Evolutionary conservation across 164 flowering plant species (phyloP), one percentile per base, ranked within the genome.

Genomic region (Stephania cephalantha): DNA sequence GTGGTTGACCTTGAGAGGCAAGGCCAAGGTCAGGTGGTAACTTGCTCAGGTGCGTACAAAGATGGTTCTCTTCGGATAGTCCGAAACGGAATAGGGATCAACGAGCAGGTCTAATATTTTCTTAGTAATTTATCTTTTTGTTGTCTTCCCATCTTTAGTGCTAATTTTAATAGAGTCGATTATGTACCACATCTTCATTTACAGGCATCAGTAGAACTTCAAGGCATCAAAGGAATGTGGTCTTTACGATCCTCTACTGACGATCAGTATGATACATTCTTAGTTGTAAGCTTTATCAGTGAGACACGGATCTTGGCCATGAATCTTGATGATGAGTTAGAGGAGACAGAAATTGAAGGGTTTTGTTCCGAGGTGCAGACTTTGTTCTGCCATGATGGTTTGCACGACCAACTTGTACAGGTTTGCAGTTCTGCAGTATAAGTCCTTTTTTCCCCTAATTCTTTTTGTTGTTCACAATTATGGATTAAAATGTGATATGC

Each of bases 201-300:
- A 71, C 80, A 96, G 99, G 99, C 99, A 77, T 96, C 99, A 5
- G 99, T 94, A 45, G 98, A 96, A 80, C 96, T 96, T 81, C 98
- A 94, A 85, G 99, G 98, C 66, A 96, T 96, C 75, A 96, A 94
- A 89, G 98, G 99, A 66, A 92, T 96, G 97, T 96, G 98, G 99
- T 93, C 99, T n/a, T 72, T 94, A 73, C 85, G 95, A 82, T 85
- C 95, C 30, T 93, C 94, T 35, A 92, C 91, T 71, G 94, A 96
- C 79, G 99, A 96, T 83, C 89, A 88, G 11, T 87, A 79, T 85
- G 98, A 96, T 76, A 94, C 98, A 46, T 96, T 94, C 80, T 84
- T 96, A 84, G 99, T 96, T 78, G 98, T 96, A 20, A 96, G 98
- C 78, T 94, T 94, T 75, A 96, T 94, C 73, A 91, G 90, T 81